Conservation (phyloP, 768 basidiomycete genomes). For the Pisolithus marmoratus region DNA sequence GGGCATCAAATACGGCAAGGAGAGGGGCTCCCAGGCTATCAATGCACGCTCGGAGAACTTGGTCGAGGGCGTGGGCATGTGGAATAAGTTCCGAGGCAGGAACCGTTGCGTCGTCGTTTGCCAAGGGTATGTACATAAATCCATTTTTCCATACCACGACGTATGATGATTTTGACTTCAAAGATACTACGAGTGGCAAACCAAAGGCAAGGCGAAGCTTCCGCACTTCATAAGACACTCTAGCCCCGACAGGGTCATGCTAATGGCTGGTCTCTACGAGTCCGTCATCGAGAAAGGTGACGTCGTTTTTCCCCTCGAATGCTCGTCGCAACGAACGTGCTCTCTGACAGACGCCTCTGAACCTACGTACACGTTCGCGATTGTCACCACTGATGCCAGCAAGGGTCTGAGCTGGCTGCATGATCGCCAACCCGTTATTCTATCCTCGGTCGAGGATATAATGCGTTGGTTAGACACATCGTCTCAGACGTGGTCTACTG, state of each 20-base stretch:
- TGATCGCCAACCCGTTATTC: constrained; percentile 82
- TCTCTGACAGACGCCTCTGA: constrained; percentile 40
- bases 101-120: constrained; percentile 84
- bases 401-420: constrained; percentile 81
- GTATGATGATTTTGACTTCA: too few species aligned
- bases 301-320: background rate
- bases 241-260: constrained; percentile 53
- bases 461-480: constrained; percentile 77
- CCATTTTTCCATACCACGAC: too few species aligned
- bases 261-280: constrained; percentile 89
- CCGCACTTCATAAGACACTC: constrained; percentile 78
- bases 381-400: constrained; percentile 78
- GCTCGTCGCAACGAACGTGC: background rate
- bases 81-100: constrained; percentile 74
- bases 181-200: constrained; percentile 96
- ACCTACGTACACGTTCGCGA: constrained; percentile 76
- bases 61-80: constrained; percentile 71
- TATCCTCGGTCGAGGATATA: constrained; percentile 56
- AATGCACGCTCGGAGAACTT: constrained; percentile 88
- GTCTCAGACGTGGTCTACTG: constrained; percentile 55
- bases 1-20: constrained; percentile 76
- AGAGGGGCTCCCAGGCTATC: constrained; percentile 66
- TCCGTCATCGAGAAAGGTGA: constrained; percentile 58
- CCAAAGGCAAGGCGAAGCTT: constrained; percentile 70
- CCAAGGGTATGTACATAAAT: constrained; percentile 63